phyloP scores from a whole-genome alignment of 371 early-diverging fungal genomes.

The Apophysomyces elegans region DNA sequence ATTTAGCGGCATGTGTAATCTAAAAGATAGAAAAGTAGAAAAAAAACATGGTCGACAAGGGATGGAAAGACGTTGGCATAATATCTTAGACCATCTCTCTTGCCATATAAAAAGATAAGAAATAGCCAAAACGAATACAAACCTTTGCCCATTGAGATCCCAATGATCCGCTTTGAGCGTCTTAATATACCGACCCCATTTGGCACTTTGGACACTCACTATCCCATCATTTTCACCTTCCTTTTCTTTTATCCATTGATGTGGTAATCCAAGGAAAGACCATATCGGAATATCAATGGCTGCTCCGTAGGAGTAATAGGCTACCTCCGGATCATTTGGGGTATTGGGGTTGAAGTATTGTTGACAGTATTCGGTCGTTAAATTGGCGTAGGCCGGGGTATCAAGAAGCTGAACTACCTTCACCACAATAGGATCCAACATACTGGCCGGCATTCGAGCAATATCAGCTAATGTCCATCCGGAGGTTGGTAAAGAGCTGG shows the following conservation, averaged over 20 bases:
- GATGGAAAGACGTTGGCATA: background rate
- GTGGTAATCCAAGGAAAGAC: slow-evolving; percentile 66
- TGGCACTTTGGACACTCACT: slow-evolving; percentile 77
- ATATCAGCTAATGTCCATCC: slow-evolving; percentile 14
- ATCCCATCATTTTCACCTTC: slow-evolving; percentile 94
- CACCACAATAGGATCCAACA: slow-evolving; percentile 23
- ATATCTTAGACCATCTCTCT: background rate
- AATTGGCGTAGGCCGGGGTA: slow-evolving; percentile 86
- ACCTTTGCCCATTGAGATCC: slow-evolving; percentile 65
- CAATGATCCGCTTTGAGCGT: slow-evolving; percentile 88
- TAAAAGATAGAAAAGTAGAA: background rate
- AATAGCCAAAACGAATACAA: slow-evolving; percentile 1
- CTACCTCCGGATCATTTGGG: slow-evolving; percentile 73
- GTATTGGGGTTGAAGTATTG: slow-evolving; percentile 86
- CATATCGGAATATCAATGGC: slow-evolving; percentile 55
- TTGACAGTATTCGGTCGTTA: slow-evolving; percentile 85
- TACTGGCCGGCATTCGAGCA: slow-evolving; percentile 15
- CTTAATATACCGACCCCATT: slow-evolving; percentile 87
- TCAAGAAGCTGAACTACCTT: slow-evolving; percentile 62
- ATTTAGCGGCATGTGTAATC: slow-evolving; percentile 5
- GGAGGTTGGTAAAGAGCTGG: background rate
- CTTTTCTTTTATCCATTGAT: slow-evolving; percentile 69
- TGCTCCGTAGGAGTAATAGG: slow-evolving; percentile 84
- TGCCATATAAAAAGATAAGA: background rate
- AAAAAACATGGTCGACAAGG: no score